Percentiles rank a stretch among this genome's conserved stretches.
Conservation (phyloP, 345 rosid genomes). For the Aegle marmelos region DNA sequence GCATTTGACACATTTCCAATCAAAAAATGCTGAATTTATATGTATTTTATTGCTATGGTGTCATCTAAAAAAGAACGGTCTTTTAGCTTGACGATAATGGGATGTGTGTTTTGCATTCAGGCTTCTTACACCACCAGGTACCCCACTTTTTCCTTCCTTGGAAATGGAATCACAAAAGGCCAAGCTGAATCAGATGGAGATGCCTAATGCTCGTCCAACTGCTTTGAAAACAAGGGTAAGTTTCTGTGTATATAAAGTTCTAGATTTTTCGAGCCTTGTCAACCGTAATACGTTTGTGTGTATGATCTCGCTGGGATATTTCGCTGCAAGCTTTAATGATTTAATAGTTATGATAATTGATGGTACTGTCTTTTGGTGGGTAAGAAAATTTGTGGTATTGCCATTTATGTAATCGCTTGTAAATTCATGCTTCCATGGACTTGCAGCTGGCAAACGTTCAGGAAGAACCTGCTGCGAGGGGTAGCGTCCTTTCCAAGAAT, state of each 20-base stretch:
- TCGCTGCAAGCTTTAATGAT: no score
- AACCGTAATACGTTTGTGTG: background rate
- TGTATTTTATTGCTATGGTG: background rate
- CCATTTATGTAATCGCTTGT: slow-evolving; percentile 18
- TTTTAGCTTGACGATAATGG: background rate
- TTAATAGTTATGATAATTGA: background rate
- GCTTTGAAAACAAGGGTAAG: slow-evolving; percentile 57
- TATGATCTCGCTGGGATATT: background rate
- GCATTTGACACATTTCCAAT: background rate
- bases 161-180: slow-evolving; percentile 61
- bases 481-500: slow-evolving; percentile 33
- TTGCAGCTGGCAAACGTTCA: slow-evolving; percentile 54
- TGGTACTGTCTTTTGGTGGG: background rate
- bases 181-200: slow-evolving; percentile 41
- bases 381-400: slow-evolving; percentile 5
- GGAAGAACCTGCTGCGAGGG: slow-evolving; percentile 44
- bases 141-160: slow-evolving; percentile 59
- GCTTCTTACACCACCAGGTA: slow-evolving; percentile 91
- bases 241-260: background rate
- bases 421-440: slow-evolving; percentile 19
- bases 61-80: background rate
- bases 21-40: background rate
- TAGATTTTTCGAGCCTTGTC: slow-evolving; percentile 10
- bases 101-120: slow-evolving; percentile 34
- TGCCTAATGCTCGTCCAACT: slow-evolving; percentile 47